Conservation (phyloP, 169 alveolate species). For the Sarcocystis neurona region DNA sequence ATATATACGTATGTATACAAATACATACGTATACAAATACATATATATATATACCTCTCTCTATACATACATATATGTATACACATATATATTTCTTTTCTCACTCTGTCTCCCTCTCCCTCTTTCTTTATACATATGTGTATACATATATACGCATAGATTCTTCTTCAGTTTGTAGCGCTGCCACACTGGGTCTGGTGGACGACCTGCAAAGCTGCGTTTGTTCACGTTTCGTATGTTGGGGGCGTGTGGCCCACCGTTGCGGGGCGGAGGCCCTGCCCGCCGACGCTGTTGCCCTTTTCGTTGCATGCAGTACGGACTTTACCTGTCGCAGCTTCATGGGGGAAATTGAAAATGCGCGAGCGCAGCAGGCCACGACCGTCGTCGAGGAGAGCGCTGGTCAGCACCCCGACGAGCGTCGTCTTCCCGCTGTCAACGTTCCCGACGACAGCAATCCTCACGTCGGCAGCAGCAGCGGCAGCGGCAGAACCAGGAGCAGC, state of each 20-base stretch:
- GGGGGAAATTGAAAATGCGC: conserved; percentile 83
- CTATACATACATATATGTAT: too few species aligned
- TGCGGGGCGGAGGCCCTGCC: background rate
- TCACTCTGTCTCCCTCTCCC: background rate
- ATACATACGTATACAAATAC: too few species aligned
- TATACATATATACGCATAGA: background rate
- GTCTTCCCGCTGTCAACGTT: conserved; percentile 84
- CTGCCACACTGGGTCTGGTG: too few species aligned
- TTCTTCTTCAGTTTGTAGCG: background rate
- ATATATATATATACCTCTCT: too few species aligned
- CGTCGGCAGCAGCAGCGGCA: background rate
- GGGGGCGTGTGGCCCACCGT: too few species aligned
- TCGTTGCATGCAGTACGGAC: background rate
- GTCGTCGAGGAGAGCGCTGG: conserved; percentile 83
- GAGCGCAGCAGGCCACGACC: conserved; percentile 88
- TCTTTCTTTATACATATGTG: background rate
- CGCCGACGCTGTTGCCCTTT: background rate
- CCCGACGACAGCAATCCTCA: conserved; percentile 82
- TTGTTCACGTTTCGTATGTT: too few species aligned
- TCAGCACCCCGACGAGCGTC: conserved; percentile 84
- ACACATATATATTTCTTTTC: too few species aligned
- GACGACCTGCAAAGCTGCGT: too few species aligned
- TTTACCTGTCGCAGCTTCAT: conserved; percentile 83
- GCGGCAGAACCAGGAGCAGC: background rate
- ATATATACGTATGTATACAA: too few species aligned